These are phyloP conservation scores for Syzygium aqueum DNA, from an alignment of 345 rosid genomes.

Conservation along the genomic window DNA sequence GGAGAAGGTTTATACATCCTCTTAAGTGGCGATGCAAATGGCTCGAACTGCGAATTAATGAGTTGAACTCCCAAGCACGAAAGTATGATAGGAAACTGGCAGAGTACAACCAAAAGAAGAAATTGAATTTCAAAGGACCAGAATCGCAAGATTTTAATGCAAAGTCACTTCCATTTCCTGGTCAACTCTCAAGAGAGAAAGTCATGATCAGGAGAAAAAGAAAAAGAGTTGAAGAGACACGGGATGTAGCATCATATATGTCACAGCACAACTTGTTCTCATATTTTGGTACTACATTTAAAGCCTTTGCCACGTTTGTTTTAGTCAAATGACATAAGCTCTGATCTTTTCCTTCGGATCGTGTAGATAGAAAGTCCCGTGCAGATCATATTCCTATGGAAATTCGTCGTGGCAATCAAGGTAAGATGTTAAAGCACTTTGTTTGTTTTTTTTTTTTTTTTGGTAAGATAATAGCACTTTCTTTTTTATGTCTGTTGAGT, in stretches of 20 bases:
- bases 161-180: conserved; percentile 39
- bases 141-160: conserved; percentile 26
- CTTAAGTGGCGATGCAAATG: conserved; percentile 77
- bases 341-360: conserved; percentile 2
- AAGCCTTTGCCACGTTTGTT: neutral
- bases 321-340: neutral
- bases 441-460: too few species aligned
- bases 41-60: conserved; percentile 59
- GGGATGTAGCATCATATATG: conserved; percentile 40
- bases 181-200: conserved; percentile 25
- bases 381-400: conserved; percentile 27
- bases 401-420: conserved; percentile 39
- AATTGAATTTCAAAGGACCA: conserved; percentile 19
- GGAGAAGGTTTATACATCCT: conserved; percentile 69
- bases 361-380: conserved; percentile 45
- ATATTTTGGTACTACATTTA: conserved; percentile 39
- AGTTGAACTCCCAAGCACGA: conserved; percentile 36
- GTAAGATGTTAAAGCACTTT: conserved; percentile 12
- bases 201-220: conserved; percentile 57
- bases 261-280: conserved; percentile 56
- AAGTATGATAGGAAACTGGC: conserved; percentile 55
- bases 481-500: neutral
- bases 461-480: too few species aligned
- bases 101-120: conserved; percentile 35
- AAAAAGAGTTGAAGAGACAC: conserved; percentile 52